Evolutionary conservation across 176 grass and related monocot species (phyloP).

Genomic region (Pontederia paniculata): DNA sequence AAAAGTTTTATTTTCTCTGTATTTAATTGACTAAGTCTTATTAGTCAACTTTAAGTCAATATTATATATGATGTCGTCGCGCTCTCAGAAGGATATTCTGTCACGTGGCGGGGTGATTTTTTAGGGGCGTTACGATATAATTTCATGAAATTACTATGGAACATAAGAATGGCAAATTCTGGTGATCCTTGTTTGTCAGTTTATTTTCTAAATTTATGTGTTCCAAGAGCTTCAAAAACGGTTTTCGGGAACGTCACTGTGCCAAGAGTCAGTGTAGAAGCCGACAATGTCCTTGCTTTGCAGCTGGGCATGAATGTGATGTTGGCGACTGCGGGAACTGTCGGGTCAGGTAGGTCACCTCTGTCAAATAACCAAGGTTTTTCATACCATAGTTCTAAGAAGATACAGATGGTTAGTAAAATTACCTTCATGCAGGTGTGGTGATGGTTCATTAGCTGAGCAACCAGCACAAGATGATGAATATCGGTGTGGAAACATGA

Average conservation of each 20-base stretch:
- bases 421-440: slow-evolving; percentile 56
- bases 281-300: slow-evolving; percentile 92
- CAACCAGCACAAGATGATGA: slow-evolving; percentile 74
- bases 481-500: slow-evolving; percentile 99
- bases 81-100: too few relatives aligned
- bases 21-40: too few relatives aligned
- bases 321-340: slow-evolving; percentile 97
- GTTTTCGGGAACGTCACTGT: slow-evolving; percentile 93
- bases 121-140: too few relatives aligned
- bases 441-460: slow-evolving; percentile 83
- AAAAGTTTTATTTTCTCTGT: too few relatives aligned
- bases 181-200: too few relatives aligned
- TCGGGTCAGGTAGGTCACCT: slow-evolving; percentile 75
- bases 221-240: slow-evolving; percentile 96
- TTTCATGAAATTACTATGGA: too few relatives aligned
- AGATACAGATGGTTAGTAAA: background rate
- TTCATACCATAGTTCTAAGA: too few relatives aligned
- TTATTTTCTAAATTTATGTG: slow-evolving; percentile 42
- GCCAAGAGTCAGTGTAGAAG: slow-evolving; percentile 99
- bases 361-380: background rate
- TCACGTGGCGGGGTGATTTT: too few relatives aligned
- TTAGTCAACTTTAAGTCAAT: too few relatives aligned
- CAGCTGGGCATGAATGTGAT: slow-evolving; percentile 92
- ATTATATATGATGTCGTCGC: too few relatives aligned
- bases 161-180: too few relatives aligned